These are phyloP conservation scores for Lotmaria passim DNA, from an alignment of 208 protist genomes.

Conservation along the genomic window DNA sequence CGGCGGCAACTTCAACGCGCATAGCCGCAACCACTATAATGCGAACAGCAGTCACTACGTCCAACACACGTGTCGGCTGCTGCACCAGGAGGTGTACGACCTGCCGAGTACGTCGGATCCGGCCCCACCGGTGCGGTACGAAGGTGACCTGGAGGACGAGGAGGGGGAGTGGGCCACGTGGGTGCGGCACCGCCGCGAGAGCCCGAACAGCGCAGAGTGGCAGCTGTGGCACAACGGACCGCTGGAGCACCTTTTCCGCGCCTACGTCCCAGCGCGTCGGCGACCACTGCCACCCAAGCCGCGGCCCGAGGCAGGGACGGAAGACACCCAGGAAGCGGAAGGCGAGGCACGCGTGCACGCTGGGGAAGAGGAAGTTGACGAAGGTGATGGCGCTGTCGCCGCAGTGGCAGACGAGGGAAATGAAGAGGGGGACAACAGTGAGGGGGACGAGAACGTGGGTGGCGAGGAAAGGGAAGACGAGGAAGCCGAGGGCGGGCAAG, in stretches of 20 bases:
- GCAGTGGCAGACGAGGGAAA: neutral
- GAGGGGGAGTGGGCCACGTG: conserved; percentile 57
- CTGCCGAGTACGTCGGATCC: conserved; percentile 49
- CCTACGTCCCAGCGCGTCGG: conserved; percentile 45
- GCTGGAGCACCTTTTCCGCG: conserved; percentile 53
- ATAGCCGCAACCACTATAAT: neutral
- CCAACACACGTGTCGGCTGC: conserved; percentile 37
- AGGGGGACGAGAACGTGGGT: neutral
- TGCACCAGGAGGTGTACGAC: conserved; percentile 65
- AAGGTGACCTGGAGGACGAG: conserved; percentile 48
- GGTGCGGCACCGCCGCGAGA: conserved; percentile 62
- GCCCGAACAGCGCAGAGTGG: conserved; percentile 83
- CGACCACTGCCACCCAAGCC: conserved; percentile 32
- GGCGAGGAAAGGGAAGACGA: conserved; percentile 1
- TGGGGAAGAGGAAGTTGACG: conserved; percentile 11
- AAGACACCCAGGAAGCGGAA: neutral
- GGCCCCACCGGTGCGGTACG: conserved; percentile 38
- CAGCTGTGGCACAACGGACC: conserved; percentile 85
- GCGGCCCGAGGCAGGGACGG: neutral
- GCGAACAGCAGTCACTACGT: neutral
- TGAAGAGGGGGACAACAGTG: conserved; percentile 12
- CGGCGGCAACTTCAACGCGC: neutral
- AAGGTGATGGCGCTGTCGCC: neutral
- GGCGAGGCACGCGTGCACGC: too few relatives aligned
- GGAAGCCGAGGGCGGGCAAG: neutral